Evolutionary conservation across 768 basidiomycete species (phyloP).

Genomic region (Mycena vitilis): DNA sequence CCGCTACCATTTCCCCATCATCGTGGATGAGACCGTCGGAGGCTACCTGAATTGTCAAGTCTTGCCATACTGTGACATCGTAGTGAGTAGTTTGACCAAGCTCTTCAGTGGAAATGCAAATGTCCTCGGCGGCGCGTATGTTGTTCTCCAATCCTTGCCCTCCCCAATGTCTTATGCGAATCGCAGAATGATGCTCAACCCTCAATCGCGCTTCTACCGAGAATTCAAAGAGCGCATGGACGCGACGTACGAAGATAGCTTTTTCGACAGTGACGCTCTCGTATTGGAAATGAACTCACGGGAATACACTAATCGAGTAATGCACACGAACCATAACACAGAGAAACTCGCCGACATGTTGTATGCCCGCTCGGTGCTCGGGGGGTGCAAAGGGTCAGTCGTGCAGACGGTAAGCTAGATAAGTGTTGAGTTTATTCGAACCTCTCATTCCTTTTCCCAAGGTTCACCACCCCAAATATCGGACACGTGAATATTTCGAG

Average conservation of each 20-base stretch:
- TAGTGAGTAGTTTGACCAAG: constrained; percentile 65
- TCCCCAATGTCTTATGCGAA: neutral
- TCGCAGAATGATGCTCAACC: constrained; percentile 61
- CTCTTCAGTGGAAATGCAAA: constrained; percentile 65
- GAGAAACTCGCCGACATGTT: constrained; percentile 58
- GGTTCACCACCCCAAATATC: constrained; percentile 47
- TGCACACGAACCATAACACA: constrained; percentile 58
- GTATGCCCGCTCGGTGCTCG: constrained; percentile 42
- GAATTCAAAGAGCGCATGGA: constrained; percentile 49
- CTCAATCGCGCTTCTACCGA: constrained; percentile 50
- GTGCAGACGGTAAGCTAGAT: constrained; percentile 60
- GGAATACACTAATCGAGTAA: constrained; percentile 56
- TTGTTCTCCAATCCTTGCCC: constrained; percentile 18
- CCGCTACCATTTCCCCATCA: constrained; percentile 58
- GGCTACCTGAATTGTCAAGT: constrained; percentile 64
- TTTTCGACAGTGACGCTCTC: constrained; percentile 62
- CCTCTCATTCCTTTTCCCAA: constrained; percentile 2
- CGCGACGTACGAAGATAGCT: constrained; percentile 56
- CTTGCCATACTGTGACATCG: constrained; percentile 57
- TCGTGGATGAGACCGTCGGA: constrained; percentile 66
- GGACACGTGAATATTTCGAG: constrained; percentile 54
- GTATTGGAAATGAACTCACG: constrained; percentile 67
- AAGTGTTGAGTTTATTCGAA: constrained; percentile 41
- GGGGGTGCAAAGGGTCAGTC: constrained; percentile 35
- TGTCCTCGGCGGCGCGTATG: constrained; percentile 67